Evolutionary conservation across 225 moss, liverwort and hornwort genomes (phyloP).

Genomic region (Physcomitrellopsis africana): DNA sequence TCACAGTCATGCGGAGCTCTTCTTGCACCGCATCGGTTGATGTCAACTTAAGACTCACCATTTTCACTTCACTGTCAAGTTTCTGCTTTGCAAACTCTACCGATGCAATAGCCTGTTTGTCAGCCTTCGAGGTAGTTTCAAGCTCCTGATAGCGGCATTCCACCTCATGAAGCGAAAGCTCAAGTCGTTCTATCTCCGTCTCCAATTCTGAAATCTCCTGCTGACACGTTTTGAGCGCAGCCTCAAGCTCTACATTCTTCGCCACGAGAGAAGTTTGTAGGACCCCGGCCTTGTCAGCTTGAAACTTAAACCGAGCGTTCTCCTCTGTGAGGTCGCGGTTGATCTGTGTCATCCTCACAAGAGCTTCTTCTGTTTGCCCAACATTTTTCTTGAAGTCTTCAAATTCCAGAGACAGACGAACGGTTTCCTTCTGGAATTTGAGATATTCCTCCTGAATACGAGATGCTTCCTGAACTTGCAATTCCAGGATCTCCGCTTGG

Average conservation of each 20-base stretch:
- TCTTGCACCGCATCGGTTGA: slow-evolving; percentile 48
- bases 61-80: slow-evolving; percentile 24
- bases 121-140: slow-evolving; percentile 18
- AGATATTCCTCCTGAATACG: slow-evolving; percentile 13
- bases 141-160: slow-evolving; percentile 32
- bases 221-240: slow-evolving; percentile 17
- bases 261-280: slow-evolving; percentile 19
- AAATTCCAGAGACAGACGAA: slow-evolving; percentile 27
- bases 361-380: slow-evolving; percentile 24
- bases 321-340: slow-evolving; percentile 31
- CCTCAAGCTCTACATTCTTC: slow-evolving; percentile 26
- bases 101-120: slow-evolving; percentile 19
- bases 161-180: slow-evolving; percentile 32
- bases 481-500: slow-evolving; percentile 16
- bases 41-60: slow-evolving; percentile 30
- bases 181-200: slow-evolving; percentile 39
- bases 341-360: slow-evolving; percentile 12
- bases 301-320: slow-evolving; percentile 26
- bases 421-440: slow-evolving; percentile 23
- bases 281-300: slow-evolving; percentile 31
- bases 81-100: slow-evolving; percentile 37
- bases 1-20: slow-evolving; percentile 43
- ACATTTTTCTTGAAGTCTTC: slow-evolving; percentile 6
- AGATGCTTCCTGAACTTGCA: slow-evolving; percentile 24
- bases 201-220: slow-evolving; percentile 42